These are phyloP conservation scores for Trichopus zeylanicus DNA, from an alignment of 116 monocot species.

Conservation along the genomic window DNA sequence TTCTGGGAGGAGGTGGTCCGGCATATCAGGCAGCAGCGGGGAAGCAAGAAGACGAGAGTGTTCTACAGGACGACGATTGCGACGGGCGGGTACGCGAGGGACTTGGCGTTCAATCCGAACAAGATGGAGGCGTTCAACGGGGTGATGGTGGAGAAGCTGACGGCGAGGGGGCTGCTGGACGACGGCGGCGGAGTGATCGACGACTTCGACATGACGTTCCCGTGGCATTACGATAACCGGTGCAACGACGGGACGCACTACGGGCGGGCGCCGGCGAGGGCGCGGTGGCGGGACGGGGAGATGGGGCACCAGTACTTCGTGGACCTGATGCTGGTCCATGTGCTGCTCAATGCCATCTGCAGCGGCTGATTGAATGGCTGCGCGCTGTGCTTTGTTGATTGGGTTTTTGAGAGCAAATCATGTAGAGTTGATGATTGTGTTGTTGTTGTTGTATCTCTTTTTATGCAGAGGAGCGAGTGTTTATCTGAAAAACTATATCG, in stretches of 20 bases:
- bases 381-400: no score
- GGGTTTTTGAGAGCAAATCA: no score
- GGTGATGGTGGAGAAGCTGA: constrained; percentile 65
- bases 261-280: constrained; percentile 61
- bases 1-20: constrained; percentile 60
- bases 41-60: constrained; percentile 23
- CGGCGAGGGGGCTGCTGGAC: constrained; percentile 37
- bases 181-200: constrained; percentile 84
- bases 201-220: constrained; percentile 90
- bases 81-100: constrained; percentile 72
- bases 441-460: no score
- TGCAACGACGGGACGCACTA: constrained; percentile 92
- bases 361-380: no score
- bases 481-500: no score
- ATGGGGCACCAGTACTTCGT: constrained; percentile 88
- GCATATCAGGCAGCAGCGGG: constrained; percentile 5
- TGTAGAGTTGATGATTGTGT: no score
- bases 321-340: constrained; percentile 85
- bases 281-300: constrained; percentile 64
- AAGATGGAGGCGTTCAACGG: constrained; percentile 91
- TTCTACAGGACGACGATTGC: constrained; percentile 87
- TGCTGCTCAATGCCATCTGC: constrained; percentile 83
- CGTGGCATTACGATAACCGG: constrained; percentile 88
- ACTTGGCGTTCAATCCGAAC: constrained; percentile 66
- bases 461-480: no score